Base-by-base conservation (phyloP, 768 basidiomycete species). In the Suillus weaverae region DNA sequence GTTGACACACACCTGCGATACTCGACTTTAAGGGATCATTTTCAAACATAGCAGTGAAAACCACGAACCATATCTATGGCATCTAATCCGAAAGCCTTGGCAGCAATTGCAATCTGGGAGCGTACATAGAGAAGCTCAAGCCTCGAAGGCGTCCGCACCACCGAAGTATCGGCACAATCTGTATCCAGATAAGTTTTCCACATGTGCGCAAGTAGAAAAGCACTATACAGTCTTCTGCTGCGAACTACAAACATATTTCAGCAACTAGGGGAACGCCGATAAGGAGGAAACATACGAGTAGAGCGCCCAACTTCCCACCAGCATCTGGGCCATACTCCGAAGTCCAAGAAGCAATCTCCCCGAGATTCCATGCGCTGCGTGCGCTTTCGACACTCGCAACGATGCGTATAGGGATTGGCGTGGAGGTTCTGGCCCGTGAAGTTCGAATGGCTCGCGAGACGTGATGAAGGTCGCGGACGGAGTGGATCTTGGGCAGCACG, bases 161-260 rank as follows among this genome's bases (percentile, higher is more conserved):
- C 89, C 6, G 86, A 87, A 3, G 94, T 91, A 72, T 95, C 91
- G 0, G 95, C 95, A 70, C 96, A 97, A 74, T 94, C 94, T 97
- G 64, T 2, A 43, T n/a, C 50, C 61, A 46, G 41, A 36, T 50
- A 4, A 67, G 69, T 32, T 54, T 51, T 54, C 56, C n/a, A 48
- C 20, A 67, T n/a, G 38, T 36, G 54, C 20, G 41, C 38, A 35
- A 65, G 50, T 5, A 50, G 20, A 53, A 14, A 43, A 16, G 18
- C 4, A 50, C 72, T 84, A 67, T 75, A 95, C 94, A 97, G 71
- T 98, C 95, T 79, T 98, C 95, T 26, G 95, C 93, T 3, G 93
- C 95, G 74, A 97, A 98, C 95, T 97, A 69, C 22, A 30, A n/a
- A 48, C 35, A 41, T 33, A 38, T n/a, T 11, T 60, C 18, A 41